Evolutionary conservation across 371 early-diverging fungal species (phyloP).

Genomic region (Mortierella sp.): DNA sequence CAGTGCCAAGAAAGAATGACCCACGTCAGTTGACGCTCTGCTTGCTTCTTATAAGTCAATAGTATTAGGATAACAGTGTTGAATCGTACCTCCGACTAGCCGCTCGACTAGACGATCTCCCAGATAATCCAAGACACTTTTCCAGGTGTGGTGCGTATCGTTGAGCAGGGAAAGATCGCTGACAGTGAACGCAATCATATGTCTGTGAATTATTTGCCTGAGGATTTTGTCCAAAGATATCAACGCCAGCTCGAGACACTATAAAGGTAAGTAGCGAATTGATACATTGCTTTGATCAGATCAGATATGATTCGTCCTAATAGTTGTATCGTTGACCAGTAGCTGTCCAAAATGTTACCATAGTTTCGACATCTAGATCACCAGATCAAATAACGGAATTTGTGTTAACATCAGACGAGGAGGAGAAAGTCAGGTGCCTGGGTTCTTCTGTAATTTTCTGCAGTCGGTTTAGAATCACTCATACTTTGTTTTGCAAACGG

Average conservation of each 20-base stretch:
- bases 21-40: constrained; percentile 4
- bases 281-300: neutral
- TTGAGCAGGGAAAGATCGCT: constrained; percentile 78
- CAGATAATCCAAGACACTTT: constrained; percentile 89
- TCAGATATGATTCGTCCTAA: constrained; percentile 14
- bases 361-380: constrained; percentile 61
- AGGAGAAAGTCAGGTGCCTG: neutral
- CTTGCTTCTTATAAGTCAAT: neutral
- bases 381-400: neutral
- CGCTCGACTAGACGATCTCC: constrained; percentile 75
- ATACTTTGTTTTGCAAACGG: constrained; percentile 78
- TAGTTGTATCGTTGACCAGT: neutral
- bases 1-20: neutral
- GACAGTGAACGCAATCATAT: constrained; percentile 85
- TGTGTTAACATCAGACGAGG: neutral
- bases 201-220: constrained; percentile 68
- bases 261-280: constrained; percentile 5
- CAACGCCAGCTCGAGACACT: constrained; percentile 70
- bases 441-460: constrained; percentile 2
- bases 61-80: neutral
- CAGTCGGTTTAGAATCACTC: neutral
- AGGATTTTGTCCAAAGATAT: constrained; percentile 80
- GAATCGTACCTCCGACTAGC: constrained; percentile 66
- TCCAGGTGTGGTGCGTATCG: constrained; percentile 91
- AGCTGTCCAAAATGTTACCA: constrained; percentile 40